Percentiles rank a stretch among this genome's conserved stretches.
Evolutionary conservation across 78 protist species (phyloP).

Genomic region (Isochrysis galbana): DNA sequence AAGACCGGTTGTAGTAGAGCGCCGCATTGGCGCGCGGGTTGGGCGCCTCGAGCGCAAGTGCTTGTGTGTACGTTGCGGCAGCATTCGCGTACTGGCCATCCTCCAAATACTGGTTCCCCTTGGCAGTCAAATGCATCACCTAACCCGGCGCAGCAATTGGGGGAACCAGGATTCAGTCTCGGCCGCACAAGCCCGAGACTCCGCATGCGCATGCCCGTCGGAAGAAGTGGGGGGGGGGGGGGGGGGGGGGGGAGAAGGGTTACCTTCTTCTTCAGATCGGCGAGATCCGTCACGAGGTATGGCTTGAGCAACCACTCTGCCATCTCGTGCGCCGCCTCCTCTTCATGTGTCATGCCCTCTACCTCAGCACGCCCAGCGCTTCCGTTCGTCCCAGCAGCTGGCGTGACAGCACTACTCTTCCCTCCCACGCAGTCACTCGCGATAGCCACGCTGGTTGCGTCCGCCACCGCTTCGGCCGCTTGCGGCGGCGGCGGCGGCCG

Average conservation of each 20-base stretch:
- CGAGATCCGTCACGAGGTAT: not conserved
- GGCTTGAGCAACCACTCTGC: constrained; percentile 6
- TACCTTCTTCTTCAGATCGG: not conserved
- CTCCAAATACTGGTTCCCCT: not conserved
- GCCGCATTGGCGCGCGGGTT: not conserved
- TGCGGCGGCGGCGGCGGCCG: not conserved
- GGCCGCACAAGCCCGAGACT: too few relatives aligned
- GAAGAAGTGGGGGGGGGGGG: too few relatives aligned
- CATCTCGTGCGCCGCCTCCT: not conserved
- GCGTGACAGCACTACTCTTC: too few relatives aligned
- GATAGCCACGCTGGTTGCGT: not conserved
- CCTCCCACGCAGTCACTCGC: too few relatives aligned
- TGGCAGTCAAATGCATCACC: not conserved
- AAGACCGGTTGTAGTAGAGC: constrained; percentile 1
- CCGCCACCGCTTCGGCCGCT: not conserved
- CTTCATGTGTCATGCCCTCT: not conserved
- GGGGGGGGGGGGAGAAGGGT: too few relatives aligned
- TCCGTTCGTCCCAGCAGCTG: not conserved
- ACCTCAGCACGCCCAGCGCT: not conserved
- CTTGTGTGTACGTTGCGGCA: not conserved
- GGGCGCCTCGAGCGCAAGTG: not conserved
- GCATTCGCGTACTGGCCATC: not conserved
- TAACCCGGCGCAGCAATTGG: too few relatives aligned
- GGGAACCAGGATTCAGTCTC: too few relatives aligned
- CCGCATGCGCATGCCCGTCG: too few relatives aligned